Evolutionary conservation across 768 basidiomycete genomes (phyloP), one percentile per base, ranked within the genome.

Genomic region (Xerocomus spinulosus): DNA sequence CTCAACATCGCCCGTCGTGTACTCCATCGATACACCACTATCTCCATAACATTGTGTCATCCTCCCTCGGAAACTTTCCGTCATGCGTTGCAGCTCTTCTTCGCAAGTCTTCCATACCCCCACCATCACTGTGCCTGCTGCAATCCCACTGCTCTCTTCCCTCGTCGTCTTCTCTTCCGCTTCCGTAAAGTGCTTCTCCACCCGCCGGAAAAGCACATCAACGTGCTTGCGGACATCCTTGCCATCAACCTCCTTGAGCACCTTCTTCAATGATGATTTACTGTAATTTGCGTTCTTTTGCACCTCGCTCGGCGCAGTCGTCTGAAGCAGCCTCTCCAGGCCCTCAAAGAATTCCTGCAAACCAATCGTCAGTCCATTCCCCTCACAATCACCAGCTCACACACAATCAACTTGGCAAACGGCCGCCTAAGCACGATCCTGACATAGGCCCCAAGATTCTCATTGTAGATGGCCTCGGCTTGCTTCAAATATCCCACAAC

Each of bases 131-230:
- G 78, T 83, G 3, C 80, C 80, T 23, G 80, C 70, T 3, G 77
- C 68, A 49, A 81, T 79, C 51, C 70, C 72, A 46, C 82, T 80
- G 17, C 63, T 68, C 25, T 73, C 70, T 49, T 84, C 81, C 4
- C 70, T 74, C 17, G 77, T 78, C 4, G 77, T 61, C 54, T 81
- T 85, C 52, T 85, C 86, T 9, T 84, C 82, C 1, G 80, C 81
- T 58, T 93, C 90, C 6, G 85, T 85, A 60, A 96, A 97, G 62
- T 98, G 95, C 67, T 98, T 98, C 68, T 95, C 91, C 24, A 98
- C 90, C 9, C 95, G 82, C 62, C 90, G 90, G 68, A 84, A 85
- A 30, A 98, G 74, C 8, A 79, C 79, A 46, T 97, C 95, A 43
- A 95, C 72, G 51, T 87, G 77, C 64, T 95, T 95, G 30, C 89